A percentile compares a stretch with the other conserved stretches of the same genome.
Evolutionary conservation across 768 basidiomycete genomes (phyloP).

Genomic region (Leucocoprinus birnbaumii): DNA sequence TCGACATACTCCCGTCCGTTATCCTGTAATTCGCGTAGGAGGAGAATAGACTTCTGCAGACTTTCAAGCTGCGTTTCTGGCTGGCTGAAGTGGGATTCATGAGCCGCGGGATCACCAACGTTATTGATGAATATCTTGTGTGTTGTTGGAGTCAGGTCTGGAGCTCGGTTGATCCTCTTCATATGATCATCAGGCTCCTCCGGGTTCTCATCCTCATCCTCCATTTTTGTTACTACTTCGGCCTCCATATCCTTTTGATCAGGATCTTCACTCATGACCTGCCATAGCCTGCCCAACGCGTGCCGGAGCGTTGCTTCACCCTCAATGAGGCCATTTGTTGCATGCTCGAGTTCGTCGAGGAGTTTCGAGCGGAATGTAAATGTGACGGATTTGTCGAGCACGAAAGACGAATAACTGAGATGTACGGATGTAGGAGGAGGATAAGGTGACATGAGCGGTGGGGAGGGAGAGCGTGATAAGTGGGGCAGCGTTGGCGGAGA

Average conservation of each 20-base stretch:
- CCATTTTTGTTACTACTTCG: constrained; percentile 61
- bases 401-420: constrained; percentile 77
- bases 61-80: constrained; percentile 67
- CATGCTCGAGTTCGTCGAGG: constrained; percentile 75
- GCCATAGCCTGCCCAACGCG: constrained; percentile 80
- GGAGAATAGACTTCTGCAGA: constrained; percentile 71
- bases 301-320: constrained; percentile 72
- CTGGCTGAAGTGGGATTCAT: constrained; percentile 62
- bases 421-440: constrained; percentile 65
- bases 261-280: constrained; percentile 73
- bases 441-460: constrained; percentile 77
- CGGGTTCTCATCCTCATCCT: constrained; percentile 60
- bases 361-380: constrained; percentile 80
- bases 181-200: constrained; percentile 38
- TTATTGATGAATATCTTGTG: constrained; percentile 68
- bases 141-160: constrained; percentile 60
- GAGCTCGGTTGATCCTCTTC: constrained; percentile 51
- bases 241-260: constrained; percentile 33
- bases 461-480: constrained; percentile 70
- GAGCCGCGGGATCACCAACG: constrained; percentile 36
- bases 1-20: constrained; percentile 87
- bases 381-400: constrained; percentile 81
- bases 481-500: constrained; percentile 76
- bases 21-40: constrained; percentile 78
- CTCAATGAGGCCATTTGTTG: constrained; percentile 82